Conservation (phyloP, 2,329 filamentous ascomycete genomes). For the Chalaropsis ovoidea region DNA sequence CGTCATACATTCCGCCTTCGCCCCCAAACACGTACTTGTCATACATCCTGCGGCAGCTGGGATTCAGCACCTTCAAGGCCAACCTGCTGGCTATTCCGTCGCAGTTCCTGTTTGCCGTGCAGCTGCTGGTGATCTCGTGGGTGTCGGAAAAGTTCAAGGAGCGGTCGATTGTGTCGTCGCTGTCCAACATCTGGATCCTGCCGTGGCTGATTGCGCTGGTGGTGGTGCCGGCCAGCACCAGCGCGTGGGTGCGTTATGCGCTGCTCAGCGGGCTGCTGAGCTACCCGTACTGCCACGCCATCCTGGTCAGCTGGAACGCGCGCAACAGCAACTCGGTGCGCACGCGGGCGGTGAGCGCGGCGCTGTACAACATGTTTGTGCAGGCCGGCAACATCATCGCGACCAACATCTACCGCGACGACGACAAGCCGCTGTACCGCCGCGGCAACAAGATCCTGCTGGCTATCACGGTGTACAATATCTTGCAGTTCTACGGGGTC, state of each 20-base stretch:
- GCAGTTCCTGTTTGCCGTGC: slow-evolving; percentile 38
- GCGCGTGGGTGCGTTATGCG: slow-evolving; percentile 38
- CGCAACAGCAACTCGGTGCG: slow-evolving; percentile 42
- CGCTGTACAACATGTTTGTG: slow-evolving; percentile 42
- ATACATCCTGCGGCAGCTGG: slow-evolving; percentile 37
- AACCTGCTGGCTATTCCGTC: slow-evolving; percentile 40
- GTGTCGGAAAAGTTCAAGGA: slow-evolving; percentile 39
- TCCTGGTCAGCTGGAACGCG: slow-evolving; percentile 40
- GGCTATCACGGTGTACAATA: slow-evolving; percentile 40
- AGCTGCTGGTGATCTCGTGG: slow-evolving; percentile 39
- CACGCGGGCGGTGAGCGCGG: slow-evolving; percentile 39
- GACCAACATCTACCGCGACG: slow-evolving; percentile 45
- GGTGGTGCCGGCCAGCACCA: slow-evolving; percentile 32
- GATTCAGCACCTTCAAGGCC: slow-evolving; percentile 38
- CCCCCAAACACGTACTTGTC: slow-evolving; percentile 40
- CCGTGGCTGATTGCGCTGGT: slow-evolving; percentile 41
- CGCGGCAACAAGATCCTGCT: slow-evolving; percentile 43
- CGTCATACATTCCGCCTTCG: slow-evolving; percentile 36
- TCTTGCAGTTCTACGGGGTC: slow-evolving; percentile 37
- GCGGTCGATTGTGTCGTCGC: slow-evolving; percentile 37
- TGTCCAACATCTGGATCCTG: slow-evolving; percentile 43
- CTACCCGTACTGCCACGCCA: slow-evolving; percentile 43
- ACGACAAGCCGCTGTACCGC: slow-evolving; percentile 45
- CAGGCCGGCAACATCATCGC: slow-evolving; percentile 38
- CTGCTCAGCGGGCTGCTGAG: slow-evolving; percentile 35